Evolutionary conservation across 106 monocot genomes (phyloP).

Genomic region (Posidonia australis): DNA sequence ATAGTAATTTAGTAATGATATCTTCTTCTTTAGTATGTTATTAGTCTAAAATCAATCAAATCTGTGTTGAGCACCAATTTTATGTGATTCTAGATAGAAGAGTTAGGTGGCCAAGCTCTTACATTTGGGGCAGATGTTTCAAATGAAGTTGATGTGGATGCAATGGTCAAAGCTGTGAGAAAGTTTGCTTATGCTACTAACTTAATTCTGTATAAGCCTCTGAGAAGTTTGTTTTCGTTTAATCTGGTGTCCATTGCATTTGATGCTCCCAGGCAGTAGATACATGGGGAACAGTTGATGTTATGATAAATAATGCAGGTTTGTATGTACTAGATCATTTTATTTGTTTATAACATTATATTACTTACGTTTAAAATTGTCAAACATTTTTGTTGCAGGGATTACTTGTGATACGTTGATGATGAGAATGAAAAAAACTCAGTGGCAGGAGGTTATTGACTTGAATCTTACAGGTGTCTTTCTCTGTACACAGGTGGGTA

Average conservation of each 20-base stretch:
- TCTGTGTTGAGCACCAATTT: too few relatives aligned
- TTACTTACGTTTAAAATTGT: too few relatives aligned
- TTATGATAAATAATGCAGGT: conserved; percentile 91
- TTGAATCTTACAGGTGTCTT: conserved; percentile 85
- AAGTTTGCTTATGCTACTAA: not conserved
- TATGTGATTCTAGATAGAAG: conserved; percentile 42
- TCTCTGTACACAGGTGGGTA: conserved; percentile 70
- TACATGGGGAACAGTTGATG: conserved; percentile 71
- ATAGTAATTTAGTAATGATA: too few relatives aligned
- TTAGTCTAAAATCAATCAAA: too few relatives aligned
- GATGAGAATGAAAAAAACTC: conserved; percentile 90
- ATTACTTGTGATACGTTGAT: conserved; percentile 73
- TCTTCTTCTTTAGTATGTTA: too few relatives aligned
- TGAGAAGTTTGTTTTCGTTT: not conserved
- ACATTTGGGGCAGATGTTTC: conserved; percentile 76
- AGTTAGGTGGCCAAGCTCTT: conserved; percentile 52
- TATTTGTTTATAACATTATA: too few relatives aligned
- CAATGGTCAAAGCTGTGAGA: conserved; percentile 70
- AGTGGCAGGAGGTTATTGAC: conserved; percentile 92
- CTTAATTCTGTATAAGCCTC: not conserved
- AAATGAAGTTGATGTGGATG: conserved; percentile 54
- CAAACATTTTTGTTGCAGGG: conserved; percentile 39
- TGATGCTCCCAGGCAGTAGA: conserved; percentile 50
- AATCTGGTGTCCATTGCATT: not conserved
- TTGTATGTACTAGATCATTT: not conserved